Conservation (phyloP, 2,329 filamentous ascomycete species). For the Fusarium sp. region DNA sequence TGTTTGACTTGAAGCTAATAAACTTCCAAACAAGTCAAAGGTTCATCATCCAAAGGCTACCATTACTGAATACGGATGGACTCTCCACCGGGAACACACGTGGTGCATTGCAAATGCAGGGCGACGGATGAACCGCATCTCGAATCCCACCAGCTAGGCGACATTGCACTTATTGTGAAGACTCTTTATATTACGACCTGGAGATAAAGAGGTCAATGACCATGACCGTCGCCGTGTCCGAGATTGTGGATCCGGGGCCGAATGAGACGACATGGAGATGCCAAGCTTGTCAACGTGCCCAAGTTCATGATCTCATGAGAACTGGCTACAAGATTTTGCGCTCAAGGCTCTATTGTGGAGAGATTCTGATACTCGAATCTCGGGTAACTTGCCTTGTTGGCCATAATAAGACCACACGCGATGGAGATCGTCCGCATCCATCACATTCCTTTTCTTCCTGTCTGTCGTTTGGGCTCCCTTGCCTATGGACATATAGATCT, state of each 20-base stretch:
- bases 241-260: constrained; percentile 22
- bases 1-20: constrained; percentile 16
- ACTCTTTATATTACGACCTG: constrained; percentile 7
- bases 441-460: background rate
- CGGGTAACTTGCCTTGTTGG: constrained; percentile 7
- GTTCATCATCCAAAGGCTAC: constrained; percentile 1
- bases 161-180: constrained; percentile 9
- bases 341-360: background rate
- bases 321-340: background rate
- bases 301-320: constrained; percentile 21
- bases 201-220: constrained; percentile 11
- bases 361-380: constrained; percentile 5
- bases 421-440: constrained; percentile 12
- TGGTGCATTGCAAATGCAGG: constrained; percentile 46
- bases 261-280: background rate
- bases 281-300: constrained; percentile 1
- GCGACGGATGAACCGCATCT: constrained; percentile 44
- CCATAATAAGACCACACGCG: background rate
- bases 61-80: constrained; percentile 1
- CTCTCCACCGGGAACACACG: constrained; percentile 40
- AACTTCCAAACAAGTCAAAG: background rate
- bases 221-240: constrained; percentile 6
- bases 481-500: constrained; percentile 36
- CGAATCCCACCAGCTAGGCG: constrained; percentile 39
- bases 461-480: background rate